Evolutionary conservation across 225 moss, liverwort and hornwort species (phyloP), one percentile per base, ranked within the genome.

Genomic region (Ulota crispa): DNA sequence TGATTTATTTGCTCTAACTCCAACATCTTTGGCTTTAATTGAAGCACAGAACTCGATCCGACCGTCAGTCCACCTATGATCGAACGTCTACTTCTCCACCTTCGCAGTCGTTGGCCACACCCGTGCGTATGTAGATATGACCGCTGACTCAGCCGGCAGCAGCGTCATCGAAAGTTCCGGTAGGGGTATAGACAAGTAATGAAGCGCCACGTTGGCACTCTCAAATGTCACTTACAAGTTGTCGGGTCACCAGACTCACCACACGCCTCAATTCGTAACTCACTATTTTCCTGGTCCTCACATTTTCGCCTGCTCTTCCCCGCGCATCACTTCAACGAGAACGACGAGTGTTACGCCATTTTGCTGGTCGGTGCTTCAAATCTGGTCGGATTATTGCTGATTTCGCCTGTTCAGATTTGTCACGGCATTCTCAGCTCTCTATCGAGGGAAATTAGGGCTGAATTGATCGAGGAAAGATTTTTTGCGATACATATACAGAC

Each of bases 111-210:
- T 47, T 45, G 68, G 75, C 31, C 67, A 0, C 56, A 16, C 20
- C 42, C 3, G 6, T 37, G 1, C 4, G 10, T 1, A 70, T 61
- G 36, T 3, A 16, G 86, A 86, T 83, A 86, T 86, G 79, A 52
- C 79, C 57, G 37, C 64, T 86, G 86, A 86, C 86, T 86, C 83
- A 79, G 63, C 63, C 24, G 55, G 20, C 77, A 0, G 2, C n/a
- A 47, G 57, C 14, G 45, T 19, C 67, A 9, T 24, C 16, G 16
- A 68, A 24, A 68, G 12, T 13, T 0, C 23, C n/a, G n/a, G 4
- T n/a, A 4, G 13, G 14, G 0, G 7, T 19, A 32, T 0, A 7
- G 23, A 14, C 62, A 64, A 36, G 6, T 30, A 56, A 2, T 0
- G 19, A 71, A 8, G 4, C 59, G 39, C 79, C 86, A 79, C 82